Evolutionary conservation across 2,329 filamentous ascomycete genomes (phyloP).

Genomic region (Ascochyta pisi): DNA sequence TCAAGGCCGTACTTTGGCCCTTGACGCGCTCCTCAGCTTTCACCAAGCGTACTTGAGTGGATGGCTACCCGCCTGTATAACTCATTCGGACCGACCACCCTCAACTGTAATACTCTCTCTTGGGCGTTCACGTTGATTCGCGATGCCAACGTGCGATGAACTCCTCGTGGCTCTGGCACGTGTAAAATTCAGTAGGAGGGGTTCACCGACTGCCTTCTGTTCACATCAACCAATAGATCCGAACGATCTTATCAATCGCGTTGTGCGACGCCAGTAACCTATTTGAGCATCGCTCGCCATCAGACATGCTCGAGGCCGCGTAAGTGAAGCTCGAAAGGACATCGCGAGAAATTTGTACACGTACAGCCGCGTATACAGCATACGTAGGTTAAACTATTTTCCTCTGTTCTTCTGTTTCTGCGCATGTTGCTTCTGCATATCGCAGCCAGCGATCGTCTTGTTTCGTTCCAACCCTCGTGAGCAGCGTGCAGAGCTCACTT

Average conservation of each 20-base stretch:
- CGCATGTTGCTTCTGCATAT: neutral
- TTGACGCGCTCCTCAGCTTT: conserved; percentile 12
- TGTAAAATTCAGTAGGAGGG: neutral
- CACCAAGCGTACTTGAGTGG: neutral
- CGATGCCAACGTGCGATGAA: neutral
- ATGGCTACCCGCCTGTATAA: conserved; percentile 5
- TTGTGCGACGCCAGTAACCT: conserved; percentile 9
- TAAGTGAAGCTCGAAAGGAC: conserved; percentile 16
- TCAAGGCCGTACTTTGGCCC: conserved; percentile 3
- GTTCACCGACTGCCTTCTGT: neutral
- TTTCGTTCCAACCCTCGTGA: conserved; percentile 1
- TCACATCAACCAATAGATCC: conserved; percentile 4
- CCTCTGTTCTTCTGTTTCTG: neutral
- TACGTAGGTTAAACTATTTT: conserved; percentile 8
- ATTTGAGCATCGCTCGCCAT: conserved; percentile 8
- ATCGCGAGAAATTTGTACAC: conserved; percentile 13
- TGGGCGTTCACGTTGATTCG: neutral
- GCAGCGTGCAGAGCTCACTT: conserved; percentile 5
- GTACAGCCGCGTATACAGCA: conserved; percentile 19
- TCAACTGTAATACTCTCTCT: neutral
- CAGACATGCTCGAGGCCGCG: conserved; percentile 10
- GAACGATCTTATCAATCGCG: conserved; percentile 14
- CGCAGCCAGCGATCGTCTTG: neutral
- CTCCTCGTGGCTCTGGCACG: neutral
- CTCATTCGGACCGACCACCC: conserved; percentile 9